Evolutionary conservation across 305 asterid genomes (phyloP).

Genomic region (Solanum hybrid): DNA sequence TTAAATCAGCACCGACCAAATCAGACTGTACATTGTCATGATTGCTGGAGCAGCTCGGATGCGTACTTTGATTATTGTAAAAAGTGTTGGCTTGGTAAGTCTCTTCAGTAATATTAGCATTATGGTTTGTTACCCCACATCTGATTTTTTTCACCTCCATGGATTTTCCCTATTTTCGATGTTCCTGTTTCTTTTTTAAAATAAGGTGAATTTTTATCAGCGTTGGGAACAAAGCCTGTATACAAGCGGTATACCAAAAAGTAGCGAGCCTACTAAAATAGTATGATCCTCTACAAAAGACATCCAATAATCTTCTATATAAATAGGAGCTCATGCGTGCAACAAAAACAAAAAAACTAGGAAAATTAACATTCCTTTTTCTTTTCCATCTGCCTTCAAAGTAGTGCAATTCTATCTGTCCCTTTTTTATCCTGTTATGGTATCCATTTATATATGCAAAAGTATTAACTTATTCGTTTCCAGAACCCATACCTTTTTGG

Average conservation of each 20-base stretch:
- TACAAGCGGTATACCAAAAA: background rate
- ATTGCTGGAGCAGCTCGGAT: slow-evolving; percentile 77
- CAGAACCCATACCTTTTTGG: too few species aligned
- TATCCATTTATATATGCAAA: too few species aligned
- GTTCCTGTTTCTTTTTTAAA: background rate
- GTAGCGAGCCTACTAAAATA: background rate
- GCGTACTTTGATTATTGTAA: slow-evolving; percentile 46
- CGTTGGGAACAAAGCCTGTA: background rate
- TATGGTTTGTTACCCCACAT: background rate
- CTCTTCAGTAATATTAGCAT: slow-evolving; percentile 11
- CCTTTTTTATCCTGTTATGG: background rate
- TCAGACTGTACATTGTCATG: slow-evolving; percentile 62
- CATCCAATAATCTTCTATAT: background rate
- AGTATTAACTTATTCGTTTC: too few species aligned
- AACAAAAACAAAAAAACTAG: background rate
- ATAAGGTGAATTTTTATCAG: background rate
- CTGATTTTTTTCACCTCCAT: background rate
- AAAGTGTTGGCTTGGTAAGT: slow-evolving; percentile 93
- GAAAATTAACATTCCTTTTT: background rate
- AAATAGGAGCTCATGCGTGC: background rate
- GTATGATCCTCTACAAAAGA: background rate
- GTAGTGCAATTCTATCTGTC: slow-evolving; percentile 1
- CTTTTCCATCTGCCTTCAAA: background rate
- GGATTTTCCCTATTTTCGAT: background rate
- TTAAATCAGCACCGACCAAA: slow-evolving; percentile 22